These are phyloP conservation scores for Diaporthe citrichinensis DNA, from an alignment of 2,329 filamentous ascomycete species.

Conservation along the genomic window DNA sequence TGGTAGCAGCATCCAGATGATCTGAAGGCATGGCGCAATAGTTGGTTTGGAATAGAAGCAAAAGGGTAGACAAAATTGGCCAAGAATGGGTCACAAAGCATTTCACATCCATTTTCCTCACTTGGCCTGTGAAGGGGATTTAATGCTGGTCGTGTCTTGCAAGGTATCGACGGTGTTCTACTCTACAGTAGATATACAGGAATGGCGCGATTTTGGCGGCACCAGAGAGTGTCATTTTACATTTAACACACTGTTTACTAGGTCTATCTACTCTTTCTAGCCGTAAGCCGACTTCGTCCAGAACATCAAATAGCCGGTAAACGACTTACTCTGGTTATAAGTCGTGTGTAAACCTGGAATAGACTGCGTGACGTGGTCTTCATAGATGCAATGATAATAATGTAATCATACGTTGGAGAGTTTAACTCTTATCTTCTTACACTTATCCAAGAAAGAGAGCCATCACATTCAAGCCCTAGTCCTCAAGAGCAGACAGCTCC, in stretches of 20 bases:
- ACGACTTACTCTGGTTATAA: not conserved
- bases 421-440: not conserved
- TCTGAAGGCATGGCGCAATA: slow-evolving; percentile 18
- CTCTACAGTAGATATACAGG: not conserved
- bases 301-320: not conserved
- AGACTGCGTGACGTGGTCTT: not conserved
- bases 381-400: not conserved
- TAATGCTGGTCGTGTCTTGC: not conserved
- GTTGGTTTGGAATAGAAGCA: slow-evolving; percentile 9
- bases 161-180: too few relatives aligned
- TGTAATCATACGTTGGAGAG: not conserved
- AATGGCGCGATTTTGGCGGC: not conserved
- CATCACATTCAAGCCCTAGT: slow-evolving; percentile 33
- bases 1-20: slow-evolving; percentile 4
- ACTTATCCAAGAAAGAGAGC: not conserved
- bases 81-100: not conserved
- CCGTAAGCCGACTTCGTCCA: not conserved
- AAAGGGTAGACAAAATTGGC: slow-evolving; percentile 33
- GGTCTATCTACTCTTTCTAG: not conserved
- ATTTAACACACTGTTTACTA: not conserved
- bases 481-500: slow-evolving; percentile 54
- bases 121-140: not conserved
- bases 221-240: not conserved
- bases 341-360: not conserved
- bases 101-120: not conserved